Base-by-base conservation (phyloP, 805 yeast species). In the Starmerella stigmatis region DNA sequence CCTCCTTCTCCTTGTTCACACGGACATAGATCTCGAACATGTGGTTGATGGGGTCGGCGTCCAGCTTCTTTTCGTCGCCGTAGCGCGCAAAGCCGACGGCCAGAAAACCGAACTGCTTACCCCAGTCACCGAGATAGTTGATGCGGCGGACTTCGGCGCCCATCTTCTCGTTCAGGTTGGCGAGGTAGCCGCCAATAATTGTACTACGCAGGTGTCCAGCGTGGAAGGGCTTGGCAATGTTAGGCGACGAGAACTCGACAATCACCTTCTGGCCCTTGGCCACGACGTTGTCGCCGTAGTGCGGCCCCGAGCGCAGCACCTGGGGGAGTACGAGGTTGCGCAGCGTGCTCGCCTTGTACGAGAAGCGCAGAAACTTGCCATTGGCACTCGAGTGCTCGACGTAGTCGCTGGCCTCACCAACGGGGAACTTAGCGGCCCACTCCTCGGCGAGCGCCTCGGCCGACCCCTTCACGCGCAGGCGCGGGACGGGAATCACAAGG, bases 71-170 rank as follows among this genome's bases (percentile, higher is more conserved):
- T 62, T 81, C 94, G 51, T 73, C 66, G 41, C 99, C 99, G 61
- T 82, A 92, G 60, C 75, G 78, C 46, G 77, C 75, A 64, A 81
- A 92, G 38, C 96, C 99, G 51, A 92, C 81, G 21, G 97, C 98
- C 56, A 92, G 73, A 37, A 92, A 55, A 65, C 98, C 99, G 60
- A 89, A 92, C 70, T 92, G 99, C 68, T 92, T 92, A 47, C 99
- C 99, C 98, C 98, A 92, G 68, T 92, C 99, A 60, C 99, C 99
- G 55, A 92, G 73, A 66, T 92, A 92, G 71, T 92, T 92, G 71
- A 89, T 73, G 68, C 96, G 77, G 55, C 74, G 67, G 36, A 92
- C 98, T n/a, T 85, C 75, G 84, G 89, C 92, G 38, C 97, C 98
- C 47, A 80, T 71, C 55, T 76, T 79, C 67, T 86, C 96, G 62